phyloP scores from a whole-genome alignment of 805 yeast genomes.

The Cyberlindnera amylophila region DNA sequence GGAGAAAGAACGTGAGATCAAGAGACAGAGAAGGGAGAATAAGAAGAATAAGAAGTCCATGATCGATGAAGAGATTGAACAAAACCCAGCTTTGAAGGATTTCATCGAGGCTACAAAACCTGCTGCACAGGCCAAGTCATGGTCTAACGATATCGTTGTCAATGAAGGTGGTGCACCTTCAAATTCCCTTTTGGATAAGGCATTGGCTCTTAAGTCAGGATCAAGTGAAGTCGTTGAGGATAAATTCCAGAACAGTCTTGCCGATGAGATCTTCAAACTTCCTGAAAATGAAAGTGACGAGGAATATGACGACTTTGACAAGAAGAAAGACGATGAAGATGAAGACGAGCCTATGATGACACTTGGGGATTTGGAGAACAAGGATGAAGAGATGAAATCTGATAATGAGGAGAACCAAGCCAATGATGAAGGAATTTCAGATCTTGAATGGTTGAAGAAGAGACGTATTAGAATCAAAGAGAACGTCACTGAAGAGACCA shows the following conservation, averaged over 20 bases:
- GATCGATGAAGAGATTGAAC: conserved; percentile 59
- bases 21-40: conserved; percentile 29
- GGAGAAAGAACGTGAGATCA: conserved; percentile 37
- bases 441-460: conserved; percentile 82
- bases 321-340: conserved; percentile 35
- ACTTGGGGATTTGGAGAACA: conserved; percentile 30
- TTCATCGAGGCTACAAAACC: conserved; percentile 83
- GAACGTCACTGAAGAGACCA: conserved; percentile 24
- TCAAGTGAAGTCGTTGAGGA: conserved; percentile 5
- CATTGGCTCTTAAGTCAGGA: conserved; percentile 33
- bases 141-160: conserved; percentile 51
- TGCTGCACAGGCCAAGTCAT: conserved; percentile 60
- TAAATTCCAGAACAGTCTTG: conserved; percentile 22
- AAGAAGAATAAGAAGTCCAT: conserved; percentile 24
- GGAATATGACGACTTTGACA: conserved; percentile 37
- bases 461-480: conserved; percentile 71
- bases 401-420: conserved; percentile 27
- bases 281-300: conserved; percentile 41
- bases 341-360: conserved; percentile 51
- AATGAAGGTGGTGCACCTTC: conserved; percentile 32
- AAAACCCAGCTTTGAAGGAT: conserved; percentile 69
- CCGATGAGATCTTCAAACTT: conserved; percentile 25
- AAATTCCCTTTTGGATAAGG: conserved; percentile 38
- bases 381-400: conserved; percentile 17
- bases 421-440: conserved; percentile 54